phyloP scores from a whole-genome alignment of 208 protist species.

The Trypanosoma vivax region DNA sequence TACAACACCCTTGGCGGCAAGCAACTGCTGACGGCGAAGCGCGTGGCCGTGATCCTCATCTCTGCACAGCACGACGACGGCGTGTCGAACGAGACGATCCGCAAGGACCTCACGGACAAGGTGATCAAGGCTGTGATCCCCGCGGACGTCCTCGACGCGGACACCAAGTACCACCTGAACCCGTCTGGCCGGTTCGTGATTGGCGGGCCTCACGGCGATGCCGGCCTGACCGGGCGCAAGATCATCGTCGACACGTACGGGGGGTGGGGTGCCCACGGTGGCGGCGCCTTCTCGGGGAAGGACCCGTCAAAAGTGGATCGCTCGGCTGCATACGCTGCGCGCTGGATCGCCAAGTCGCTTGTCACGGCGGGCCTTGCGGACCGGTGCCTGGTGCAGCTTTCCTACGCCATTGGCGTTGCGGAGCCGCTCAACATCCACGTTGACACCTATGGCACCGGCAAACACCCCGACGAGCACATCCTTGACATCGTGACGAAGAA shows the following conservation, averaged over 20 bases:
- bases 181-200: neutral
- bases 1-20: neutral
- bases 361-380: neutral
- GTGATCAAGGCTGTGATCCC: neutral
- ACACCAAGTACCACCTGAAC: neutral
- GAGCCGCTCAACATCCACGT: slow-evolving; percentile 88
- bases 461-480: slow-evolving; percentile 33
- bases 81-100: neutral
- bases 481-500: neutral
- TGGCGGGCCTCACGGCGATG: neutral
- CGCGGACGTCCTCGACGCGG: neutral
- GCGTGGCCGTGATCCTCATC: neutral
- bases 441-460: slow-evolving; percentile 96
- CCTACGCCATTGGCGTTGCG: neutral
- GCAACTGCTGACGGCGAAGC: neutral
- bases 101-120: neutral
- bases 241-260: neutral
- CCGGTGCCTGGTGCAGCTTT: neutral
- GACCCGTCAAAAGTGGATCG: neutral
- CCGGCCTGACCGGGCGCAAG: neutral
- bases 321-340: neutral
- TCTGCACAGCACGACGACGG: neutral
- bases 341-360: neutral
- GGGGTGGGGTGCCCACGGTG: neutral
- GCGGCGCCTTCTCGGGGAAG: neutral